Evolutionary conservation across 2,329 filamentous ascomycete species (phyloP).

Genomic region (Incumbomyces delicatus): DNA sequence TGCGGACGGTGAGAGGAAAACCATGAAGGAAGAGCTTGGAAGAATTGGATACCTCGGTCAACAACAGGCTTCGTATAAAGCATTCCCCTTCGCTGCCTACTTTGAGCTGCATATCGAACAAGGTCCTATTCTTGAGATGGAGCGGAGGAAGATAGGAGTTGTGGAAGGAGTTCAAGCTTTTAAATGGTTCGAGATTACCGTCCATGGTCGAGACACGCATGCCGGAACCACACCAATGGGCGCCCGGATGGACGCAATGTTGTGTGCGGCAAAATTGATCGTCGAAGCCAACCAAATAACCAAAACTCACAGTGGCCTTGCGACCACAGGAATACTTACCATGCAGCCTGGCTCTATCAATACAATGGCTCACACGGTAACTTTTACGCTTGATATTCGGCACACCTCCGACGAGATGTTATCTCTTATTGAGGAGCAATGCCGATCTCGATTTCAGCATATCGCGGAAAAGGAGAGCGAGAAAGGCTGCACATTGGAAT

Average conservation of each 20-base stretch:
- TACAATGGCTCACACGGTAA: constrained; percentile 31
- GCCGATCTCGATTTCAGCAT: constrained; percentile 14
- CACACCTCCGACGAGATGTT: constrained; percentile 13
- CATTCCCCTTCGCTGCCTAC: constrained; percentile 61
- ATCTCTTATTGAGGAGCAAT: constrained; percentile 16
- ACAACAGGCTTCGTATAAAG: constrained; percentile 46
- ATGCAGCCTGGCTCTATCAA: constrained; percentile 61
- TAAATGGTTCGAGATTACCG: constrained; percentile 60
- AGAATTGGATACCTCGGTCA: constrained; percentile 61
- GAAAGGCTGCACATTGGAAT: constrained; percentile 19
- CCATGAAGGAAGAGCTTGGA: constrained; percentile 58
- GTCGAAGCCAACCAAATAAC: constrained; percentile 57
- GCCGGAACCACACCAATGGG: constrained; percentile 64
- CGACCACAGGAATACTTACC: constrained; percentile 60
- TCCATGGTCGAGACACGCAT: constrained; percentile 60
- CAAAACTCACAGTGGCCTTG: constrained; percentile 52
- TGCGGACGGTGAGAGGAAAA: constrained; percentile 27
- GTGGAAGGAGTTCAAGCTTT: constrained; percentile 68
- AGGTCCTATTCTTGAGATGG: constrained; percentile 63
- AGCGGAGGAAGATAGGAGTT: constrained; percentile 56
- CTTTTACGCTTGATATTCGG: constrained; percentile 17
- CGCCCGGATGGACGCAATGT: constrained; percentile 58
- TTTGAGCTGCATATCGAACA: constrained; percentile 86
- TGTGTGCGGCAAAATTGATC: constrained; percentile 60
- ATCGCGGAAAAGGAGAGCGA: constrained; percentile 19